Evolutionary conservation across 2,329 filamentous ascomycete species (phyloP).

Genomic region (Colletotrichum sidae): DNA sequence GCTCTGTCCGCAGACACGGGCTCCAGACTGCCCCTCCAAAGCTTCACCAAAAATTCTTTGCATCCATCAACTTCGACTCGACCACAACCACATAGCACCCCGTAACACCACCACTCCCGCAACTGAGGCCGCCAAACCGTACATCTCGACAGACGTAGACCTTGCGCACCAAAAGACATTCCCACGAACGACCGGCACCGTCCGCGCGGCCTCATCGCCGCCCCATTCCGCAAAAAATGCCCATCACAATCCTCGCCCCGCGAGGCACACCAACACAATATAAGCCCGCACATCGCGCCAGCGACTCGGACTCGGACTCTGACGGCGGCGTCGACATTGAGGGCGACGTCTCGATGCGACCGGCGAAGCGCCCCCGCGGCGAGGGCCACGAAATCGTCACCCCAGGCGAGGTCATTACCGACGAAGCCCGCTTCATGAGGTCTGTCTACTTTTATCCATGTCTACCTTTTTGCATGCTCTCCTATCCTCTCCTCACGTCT

Average conservation of each 20-base stretch:
- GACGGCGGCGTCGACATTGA: slow-evolving; percentile 59
- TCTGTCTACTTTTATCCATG: slow-evolving; percentile 46
- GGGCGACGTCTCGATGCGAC: slow-evolving; percentile 58
- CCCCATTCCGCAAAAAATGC: slow-evolving; percentile 47
- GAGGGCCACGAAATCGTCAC: slow-evolving; percentile 75
- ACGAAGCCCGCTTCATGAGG: slow-evolving; percentile 97
- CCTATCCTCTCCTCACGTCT: not conserved
- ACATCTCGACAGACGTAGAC: not conserved
- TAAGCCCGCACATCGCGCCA: slow-evolving; percentile 39
- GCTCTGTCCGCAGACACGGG: slow-evolving; percentile 1
- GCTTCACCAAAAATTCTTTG: slow-evolving; percentile 38
- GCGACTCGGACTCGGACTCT: slow-evolving; percentile 57
- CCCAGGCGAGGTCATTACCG: slow-evolving; percentile 88
- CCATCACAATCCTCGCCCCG: slow-evolving; percentile 61
- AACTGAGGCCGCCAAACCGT: not conserved
- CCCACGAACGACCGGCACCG: not conserved
- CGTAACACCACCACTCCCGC: slow-evolving; percentile 9
- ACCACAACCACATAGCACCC: slow-evolving; percentile 11
- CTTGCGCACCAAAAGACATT: not conserved
- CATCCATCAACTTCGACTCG: slow-evolving; percentile 14
- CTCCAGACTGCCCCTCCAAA: slow-evolving; percentile 34
- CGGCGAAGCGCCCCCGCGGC: slow-evolving; percentile 52
- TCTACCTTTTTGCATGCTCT: not conserved
- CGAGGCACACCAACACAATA: slow-evolving; percentile 45
- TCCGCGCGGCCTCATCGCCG: slow-evolving; percentile 4